Percentiles rank a stretch among this genome's conserved stretches.
Conservation (phyloP, 805 yeast species). For the Ascoidea asiatica region DNA sequence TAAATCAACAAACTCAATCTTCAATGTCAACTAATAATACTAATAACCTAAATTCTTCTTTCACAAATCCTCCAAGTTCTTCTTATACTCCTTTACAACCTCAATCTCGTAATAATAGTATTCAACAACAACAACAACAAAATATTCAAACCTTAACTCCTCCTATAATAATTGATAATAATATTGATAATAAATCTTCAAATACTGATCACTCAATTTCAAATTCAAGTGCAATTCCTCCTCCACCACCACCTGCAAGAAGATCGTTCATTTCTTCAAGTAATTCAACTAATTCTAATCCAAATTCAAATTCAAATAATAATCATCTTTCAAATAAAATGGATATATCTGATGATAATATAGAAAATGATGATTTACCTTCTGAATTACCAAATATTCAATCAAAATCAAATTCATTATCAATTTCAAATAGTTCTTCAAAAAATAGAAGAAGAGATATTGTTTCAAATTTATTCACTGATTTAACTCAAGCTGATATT, state of each 20-base stretch:
- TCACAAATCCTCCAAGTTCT: too few species aligned
- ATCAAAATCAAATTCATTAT: conserved; percentile 9
- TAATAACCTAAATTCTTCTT: too few species aligned
- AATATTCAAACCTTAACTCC: too few species aligned
- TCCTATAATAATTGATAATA: too few species aligned
- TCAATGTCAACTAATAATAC: too few species aligned
- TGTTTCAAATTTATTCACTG: conserved; percentile 32
- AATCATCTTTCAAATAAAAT: conserved; percentile 4
- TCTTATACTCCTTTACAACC: too few species aligned
- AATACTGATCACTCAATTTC: too few species aligned
- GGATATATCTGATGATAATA: conserved; percentile 4
- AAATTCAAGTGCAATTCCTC: conserved; percentile 1
- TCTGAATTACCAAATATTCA: conserved; percentile 8
- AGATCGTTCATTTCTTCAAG: conserved; percentile 7
- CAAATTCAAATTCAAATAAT: neutral
- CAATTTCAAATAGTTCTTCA: conserved; percentile 7
- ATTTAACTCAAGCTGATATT: conserved; percentile 23
- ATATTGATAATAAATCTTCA: too few species aligned
- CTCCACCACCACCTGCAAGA: conserved; percentile 11
- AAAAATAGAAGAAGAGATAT: conserved; percentile 21
- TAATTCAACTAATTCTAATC: conserved; percentile 1
- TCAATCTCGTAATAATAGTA: too few species aligned
- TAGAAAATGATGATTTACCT: conserved; percentile 16
- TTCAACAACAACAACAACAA: too few species aligned
- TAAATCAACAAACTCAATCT: too few species aligned